Percentiles rank a stretch among this genome's conserved stretches.
Conservation (phyloP, 1,284 basidiomycete genomes). For the Nidula niveotomentosa region DNA sequence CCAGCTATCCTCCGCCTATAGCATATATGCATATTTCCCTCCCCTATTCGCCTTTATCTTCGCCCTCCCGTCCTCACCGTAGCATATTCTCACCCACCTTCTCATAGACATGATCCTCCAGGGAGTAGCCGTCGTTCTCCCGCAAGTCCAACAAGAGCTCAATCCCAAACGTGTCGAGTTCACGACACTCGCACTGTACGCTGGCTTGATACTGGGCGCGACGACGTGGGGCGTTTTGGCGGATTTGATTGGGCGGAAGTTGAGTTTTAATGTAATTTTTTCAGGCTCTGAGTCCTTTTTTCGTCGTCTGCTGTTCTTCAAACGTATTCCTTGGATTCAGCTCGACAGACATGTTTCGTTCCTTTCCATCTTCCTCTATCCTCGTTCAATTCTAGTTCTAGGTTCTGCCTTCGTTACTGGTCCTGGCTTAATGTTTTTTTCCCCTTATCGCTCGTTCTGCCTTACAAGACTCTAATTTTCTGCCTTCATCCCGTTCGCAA, state of each 20-base stretch:
- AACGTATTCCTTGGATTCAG: neutral
- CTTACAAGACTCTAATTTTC: too few species aligned
- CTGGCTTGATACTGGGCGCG: slow-evolving; percentile 59
- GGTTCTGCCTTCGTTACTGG: too few species aligned
- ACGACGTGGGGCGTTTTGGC: slow-evolving; percentile 52
- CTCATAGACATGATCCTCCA: slow-evolving; percentile 51
- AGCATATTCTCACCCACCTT: neutral
- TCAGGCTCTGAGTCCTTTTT: neutral
- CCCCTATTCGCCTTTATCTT: too few species aligned
- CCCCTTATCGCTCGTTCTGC: too few species aligned
- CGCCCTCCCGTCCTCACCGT: too few species aligned
- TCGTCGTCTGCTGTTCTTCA: too few species aligned
- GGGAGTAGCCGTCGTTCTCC: slow-evolving; percentile 51
- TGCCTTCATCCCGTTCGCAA: too few species aligned
- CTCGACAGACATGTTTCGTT: neutral
- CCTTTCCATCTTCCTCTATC: too few species aligned
- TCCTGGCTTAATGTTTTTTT: too few species aligned
- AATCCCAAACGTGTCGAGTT: slow-evolving; percentile 43
- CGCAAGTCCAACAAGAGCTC: slow-evolving; percentile 44
- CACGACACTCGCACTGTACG: slow-evolving; percentile 54
- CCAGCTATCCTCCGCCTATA: neutral
- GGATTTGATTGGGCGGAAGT: slow-evolving; percentile 47
- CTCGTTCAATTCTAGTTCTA: too few species aligned
- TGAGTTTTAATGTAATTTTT: slow-evolving; percentile 50
- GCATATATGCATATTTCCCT: too few species aligned